Conservation (phyloP, 306 rosid genomes). For the Cucumis hystrix region DNA sequence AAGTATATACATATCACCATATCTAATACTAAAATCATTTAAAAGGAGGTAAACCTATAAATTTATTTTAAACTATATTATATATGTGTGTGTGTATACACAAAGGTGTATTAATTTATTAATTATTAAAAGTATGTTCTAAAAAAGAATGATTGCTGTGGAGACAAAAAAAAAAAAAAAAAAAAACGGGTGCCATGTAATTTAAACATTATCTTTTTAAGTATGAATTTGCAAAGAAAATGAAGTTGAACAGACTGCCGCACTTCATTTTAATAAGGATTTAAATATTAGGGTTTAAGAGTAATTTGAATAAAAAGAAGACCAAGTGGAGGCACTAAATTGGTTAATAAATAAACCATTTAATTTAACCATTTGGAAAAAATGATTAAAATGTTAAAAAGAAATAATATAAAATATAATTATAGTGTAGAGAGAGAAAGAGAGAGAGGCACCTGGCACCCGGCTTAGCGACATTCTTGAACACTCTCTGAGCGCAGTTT, state of each 20-base stretch:
- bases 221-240: not conserved
- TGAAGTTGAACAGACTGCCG: not conserved
- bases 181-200: not conserved
- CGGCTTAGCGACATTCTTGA: constrained; percentile 36
- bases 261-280: not conserved
- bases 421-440: not conserved
- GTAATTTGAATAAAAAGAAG: too few species aligned
- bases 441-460: constrained; percentile 21
- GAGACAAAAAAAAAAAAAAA: too few species aligned
- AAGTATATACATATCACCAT: not conserved
- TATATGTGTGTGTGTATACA: too few species aligned
- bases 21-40: not conserved
- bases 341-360: too few species aligned
- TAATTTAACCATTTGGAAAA: too few species aligned
- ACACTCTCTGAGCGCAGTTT: constrained; percentile 22
- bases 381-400: too few species aligned
- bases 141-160: too few species aligned
- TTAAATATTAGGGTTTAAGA: too few species aligned
- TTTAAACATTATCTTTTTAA: not conserved
- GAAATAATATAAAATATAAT: too few species aligned
- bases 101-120: too few species aligned
- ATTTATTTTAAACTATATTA: not conserved
- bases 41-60: not conserved
- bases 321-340: too few species aligned
- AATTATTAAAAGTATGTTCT: too few species aligned